These are phyloP conservation scores for Juglanconis juglandina DNA, from an alignment of 2,329 filamentous ascomycete species.

Conservation along the genomic window DNA sequence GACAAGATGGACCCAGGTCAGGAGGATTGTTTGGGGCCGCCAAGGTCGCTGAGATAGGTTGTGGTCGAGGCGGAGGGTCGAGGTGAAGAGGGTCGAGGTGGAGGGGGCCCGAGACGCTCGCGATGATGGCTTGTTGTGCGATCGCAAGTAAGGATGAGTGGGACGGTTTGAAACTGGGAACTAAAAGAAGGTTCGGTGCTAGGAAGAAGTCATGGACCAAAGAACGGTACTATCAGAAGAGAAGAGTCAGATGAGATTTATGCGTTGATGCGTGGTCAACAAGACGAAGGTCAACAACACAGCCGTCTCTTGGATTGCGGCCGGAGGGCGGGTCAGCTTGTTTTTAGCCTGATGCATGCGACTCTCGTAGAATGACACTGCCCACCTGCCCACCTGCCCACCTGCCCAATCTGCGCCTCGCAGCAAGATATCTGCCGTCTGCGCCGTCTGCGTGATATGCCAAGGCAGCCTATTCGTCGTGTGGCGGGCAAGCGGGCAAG, in stretches of 20 bases:
- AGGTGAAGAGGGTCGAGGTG: not conserved
- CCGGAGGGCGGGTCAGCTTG: not conserved
- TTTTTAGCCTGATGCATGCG: not conserved
- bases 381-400: conserved; percentile 2
- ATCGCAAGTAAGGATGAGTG: not conserved
- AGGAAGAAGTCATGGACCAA: conserved; percentile 1
- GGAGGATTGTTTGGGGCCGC: not conserved
- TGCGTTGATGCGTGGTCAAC: not conserved
- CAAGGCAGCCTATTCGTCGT: not conserved
- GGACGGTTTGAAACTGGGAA: conserved; percentile 8
- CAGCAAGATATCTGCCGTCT: conserved; percentile 1
- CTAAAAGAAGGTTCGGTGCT: conserved; percentile 11
- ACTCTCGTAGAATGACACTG: conserved; percentile 13
- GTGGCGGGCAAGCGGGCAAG: not conserved
- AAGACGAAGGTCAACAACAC: not conserved
- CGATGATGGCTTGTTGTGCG: not conserved
- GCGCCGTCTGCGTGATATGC: not conserved
- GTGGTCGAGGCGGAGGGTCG: not conserved
- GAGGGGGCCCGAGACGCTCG: not conserved
- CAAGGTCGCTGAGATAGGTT: not conserved
- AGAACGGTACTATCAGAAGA: conserved; percentile 2
- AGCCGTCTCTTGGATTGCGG: not conserved
- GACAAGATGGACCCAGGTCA: not conserved
- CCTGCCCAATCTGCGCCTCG: conserved; percentile 11
- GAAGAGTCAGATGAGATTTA: not conserved